phyloP scores from a whole-genome alignment of 2,329 filamentous ascomycete genomes.

The Fusarium udum region DNA sequence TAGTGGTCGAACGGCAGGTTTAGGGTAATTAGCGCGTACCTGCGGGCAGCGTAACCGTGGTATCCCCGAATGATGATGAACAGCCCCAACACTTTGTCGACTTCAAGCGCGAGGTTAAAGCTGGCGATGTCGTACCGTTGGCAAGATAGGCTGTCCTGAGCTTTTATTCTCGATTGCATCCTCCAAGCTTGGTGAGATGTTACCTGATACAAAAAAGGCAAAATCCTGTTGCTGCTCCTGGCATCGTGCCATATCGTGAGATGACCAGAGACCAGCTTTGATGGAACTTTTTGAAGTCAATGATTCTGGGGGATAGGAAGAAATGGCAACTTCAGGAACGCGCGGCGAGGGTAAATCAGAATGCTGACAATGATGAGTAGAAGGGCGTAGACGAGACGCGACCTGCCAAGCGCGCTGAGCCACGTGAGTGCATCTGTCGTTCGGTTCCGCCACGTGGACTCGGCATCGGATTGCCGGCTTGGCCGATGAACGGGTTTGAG shows the following conservation, averaged over 20 bases:
- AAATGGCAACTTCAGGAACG: rapidly evolving
- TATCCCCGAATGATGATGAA: not conserved
- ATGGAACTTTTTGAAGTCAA: rapidly evolving
- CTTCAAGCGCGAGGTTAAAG: not conserved
- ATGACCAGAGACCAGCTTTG: not conserved
- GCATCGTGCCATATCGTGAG: rapidly evolving
- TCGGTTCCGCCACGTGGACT: not conserved
- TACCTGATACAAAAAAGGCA: rapidly evolving
- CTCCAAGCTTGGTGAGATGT: not conserved
- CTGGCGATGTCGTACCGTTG: rapidly evolving
- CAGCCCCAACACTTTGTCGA: not conserved
- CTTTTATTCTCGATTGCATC: rapidly evolving
- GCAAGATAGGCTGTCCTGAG: too few relatives aligned
- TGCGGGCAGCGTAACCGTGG: not conserved
- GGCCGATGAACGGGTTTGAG: not conserved
- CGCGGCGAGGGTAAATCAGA: rapidly evolving
- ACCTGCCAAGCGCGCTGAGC: not conserved
- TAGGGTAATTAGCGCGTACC: not conserved
- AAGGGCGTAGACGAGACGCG: not conserved
- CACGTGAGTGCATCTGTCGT: not conserved
- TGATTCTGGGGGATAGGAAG: rapidly evolving
- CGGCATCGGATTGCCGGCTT: not conserved
- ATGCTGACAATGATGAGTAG: rapidly evolving
- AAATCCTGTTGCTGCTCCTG: rapidly evolving
- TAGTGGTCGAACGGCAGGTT: not conserved